These are phyloP conservation scores for Mallotus japonicus DNA, from an alignment of 441 rosid species.

Conservation along the genomic window DNA sequence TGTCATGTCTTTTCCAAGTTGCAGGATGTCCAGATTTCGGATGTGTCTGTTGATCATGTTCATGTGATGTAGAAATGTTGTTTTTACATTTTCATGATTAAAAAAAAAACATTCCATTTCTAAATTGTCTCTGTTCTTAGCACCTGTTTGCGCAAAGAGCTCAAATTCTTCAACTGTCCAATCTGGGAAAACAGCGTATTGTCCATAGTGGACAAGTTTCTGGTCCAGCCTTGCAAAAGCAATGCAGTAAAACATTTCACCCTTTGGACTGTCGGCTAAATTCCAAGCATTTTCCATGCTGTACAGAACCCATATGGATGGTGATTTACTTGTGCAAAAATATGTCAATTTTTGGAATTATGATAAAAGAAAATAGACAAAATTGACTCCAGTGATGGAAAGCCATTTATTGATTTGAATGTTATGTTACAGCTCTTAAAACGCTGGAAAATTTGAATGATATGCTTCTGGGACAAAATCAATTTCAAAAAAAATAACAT, in stretches of 20 bases:
- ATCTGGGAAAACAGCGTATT: no score
- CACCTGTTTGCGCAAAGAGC: neutral
- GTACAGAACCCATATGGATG: no score
- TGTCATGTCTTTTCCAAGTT: neutral
- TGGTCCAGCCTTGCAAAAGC: no score
- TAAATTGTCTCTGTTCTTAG: neutral
- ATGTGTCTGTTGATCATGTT: neutral
- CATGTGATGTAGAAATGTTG: constrained; percentile 9
- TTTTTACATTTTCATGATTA: neutral
- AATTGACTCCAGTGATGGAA: no score
- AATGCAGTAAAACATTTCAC: neutral
- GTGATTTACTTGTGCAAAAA: no score
- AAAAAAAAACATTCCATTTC: neutral
- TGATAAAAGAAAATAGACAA: no score
- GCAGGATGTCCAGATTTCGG: constrained; percentile 10
- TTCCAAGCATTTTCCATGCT: neutral
- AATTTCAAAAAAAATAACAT: no score
- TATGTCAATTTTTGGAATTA: no score
- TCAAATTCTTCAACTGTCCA: neutral
- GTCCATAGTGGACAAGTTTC: no score
- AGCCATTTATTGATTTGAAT: no score
- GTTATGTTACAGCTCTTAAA: no score
- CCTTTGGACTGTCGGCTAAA: neutral
- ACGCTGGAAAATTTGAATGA: neutral
- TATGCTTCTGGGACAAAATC: neutral